phyloP scores from a whole-genome alignment of 192 early-diverging fungal genomes.

The Backusella tarrabulga region DNA sequence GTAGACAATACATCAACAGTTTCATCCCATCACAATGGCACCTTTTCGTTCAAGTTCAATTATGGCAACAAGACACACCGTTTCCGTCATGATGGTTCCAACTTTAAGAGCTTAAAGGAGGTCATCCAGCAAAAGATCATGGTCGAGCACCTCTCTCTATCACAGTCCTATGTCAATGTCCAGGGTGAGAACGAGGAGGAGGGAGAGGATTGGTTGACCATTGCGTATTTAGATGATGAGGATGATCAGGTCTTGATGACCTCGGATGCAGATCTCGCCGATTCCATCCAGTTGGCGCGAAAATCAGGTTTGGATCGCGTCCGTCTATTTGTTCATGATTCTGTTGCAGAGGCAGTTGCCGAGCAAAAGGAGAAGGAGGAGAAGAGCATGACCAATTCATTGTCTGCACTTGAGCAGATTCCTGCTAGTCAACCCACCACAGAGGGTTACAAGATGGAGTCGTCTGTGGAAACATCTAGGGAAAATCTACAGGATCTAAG shows the following conservation, averaged over 20 bases:
- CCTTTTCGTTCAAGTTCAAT: constrained; percentile 60
- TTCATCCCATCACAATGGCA: constrained; percentile 28
- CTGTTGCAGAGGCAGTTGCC: background rate
- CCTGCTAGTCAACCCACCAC: constrained; percentile 5
- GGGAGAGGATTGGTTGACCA: constrained; percentile 33
- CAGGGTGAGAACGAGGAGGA: constrained; percentile 31
- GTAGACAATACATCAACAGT: constrained; percentile 19
- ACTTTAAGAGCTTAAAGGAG: constrained; percentile 34
- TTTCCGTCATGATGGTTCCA: constrained; percentile 44
- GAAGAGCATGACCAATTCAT: background rate
- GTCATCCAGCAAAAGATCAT: constrained; percentile 51
- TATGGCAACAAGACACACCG: constrained; percentile 63
- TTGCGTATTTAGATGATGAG: constrained; percentile 87
- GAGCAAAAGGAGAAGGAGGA: background rate
- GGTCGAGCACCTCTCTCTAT: constrained; percentile 26
- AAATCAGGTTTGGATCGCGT: constrained; percentile 72
- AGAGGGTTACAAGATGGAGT: background rate
- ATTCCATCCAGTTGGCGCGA: constrained; percentile 78
- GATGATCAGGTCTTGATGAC: constrained; percentile 77
- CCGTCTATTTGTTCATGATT: constrained; percentile 58
- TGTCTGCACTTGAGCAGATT: background rate
- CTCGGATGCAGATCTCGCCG: constrained; percentile 69
- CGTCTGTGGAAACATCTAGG: background rate
- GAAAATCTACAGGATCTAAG: background rate
- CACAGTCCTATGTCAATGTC: constrained; percentile 24